A percentile compares a stretch with the other conserved stretches of the same genome.
Evolutionary conservation across 345 rosid genomes (phyloP).

Genomic region (Hibiscus mutabilis): DNA sequence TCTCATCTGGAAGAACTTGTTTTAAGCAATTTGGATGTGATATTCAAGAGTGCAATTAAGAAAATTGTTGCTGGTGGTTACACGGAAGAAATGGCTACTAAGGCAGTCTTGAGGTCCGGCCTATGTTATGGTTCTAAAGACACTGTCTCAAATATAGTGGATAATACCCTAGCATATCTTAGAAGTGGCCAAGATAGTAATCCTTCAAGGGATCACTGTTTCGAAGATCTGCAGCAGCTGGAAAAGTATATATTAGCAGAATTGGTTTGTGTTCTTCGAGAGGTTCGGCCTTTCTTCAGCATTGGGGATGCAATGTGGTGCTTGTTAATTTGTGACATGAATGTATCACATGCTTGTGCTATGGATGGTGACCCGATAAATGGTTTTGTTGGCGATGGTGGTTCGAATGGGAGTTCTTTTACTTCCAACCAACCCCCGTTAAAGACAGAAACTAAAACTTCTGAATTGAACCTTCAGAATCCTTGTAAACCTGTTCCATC

Average conservation of each 20-base stretch:
- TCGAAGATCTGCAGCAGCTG: slow-evolving; percentile 60
- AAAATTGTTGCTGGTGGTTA: slow-evolving; percentile 49
- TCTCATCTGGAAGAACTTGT: slow-evolving; percentile 69
- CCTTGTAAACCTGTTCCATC: slow-evolving; percentile 36
- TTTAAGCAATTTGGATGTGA: slow-evolving; percentile 52
- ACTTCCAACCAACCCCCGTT: slow-evolving; percentile 21
- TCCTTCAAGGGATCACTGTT: slow-evolving; percentile 41
- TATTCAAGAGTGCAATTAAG: slow-evolving; percentile 58
- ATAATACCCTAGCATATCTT: slow-evolving; percentile 53
- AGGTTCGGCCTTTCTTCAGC: slow-evolving; percentile 78
- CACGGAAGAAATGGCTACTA: slow-evolving; percentile 50
- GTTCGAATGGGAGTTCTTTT: slow-evolving; percentile 26
- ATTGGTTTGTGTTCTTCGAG: slow-evolving; percentile 73
- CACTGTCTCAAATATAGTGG: slow-evolving; percentile 58
- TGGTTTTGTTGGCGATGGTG: slow-evolving; percentile 34
- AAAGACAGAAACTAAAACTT: slow-evolving; percentile 35
- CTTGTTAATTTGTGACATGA: slow-evolving; percentile 87
- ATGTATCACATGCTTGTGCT: slow-evolving; percentile 89
- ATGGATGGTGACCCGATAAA: slow-evolving; percentile 60
- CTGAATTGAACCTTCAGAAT: slow-evolving; percentile 42
- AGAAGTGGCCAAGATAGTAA: slow-evolving; percentile 49
- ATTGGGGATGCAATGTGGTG: slow-evolving; percentile 99
- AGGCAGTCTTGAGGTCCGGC: slow-evolving; percentile 61
- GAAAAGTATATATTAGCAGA: slow-evolving; percentile 83
- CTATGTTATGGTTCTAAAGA: slow-evolving; percentile 63